Conservation (phyloP, 202 grass and related monocot genomes). For the Carex arenaria region DNA sequence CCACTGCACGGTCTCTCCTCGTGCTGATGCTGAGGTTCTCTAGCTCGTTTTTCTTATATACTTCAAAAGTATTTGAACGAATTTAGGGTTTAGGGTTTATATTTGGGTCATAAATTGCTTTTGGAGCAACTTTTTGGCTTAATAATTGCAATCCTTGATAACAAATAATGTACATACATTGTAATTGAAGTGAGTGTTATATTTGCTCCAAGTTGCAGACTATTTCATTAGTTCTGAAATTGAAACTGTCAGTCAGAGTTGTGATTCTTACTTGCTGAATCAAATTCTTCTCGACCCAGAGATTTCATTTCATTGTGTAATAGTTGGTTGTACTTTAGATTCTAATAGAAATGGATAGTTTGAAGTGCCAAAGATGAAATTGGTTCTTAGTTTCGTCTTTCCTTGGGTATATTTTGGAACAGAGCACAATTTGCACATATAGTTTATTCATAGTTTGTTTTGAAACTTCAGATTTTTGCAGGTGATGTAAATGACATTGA, state of each 20-base stretch:
- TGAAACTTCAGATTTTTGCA: background rate
- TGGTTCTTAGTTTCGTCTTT: background rate
- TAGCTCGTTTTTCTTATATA: background rate
- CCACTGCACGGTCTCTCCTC: conserved; percentile 20
- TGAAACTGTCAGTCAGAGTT: background rate
- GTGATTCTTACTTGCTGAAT: background rate
- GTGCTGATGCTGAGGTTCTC: conserved; percentile 19
- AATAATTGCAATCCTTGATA: background rate
- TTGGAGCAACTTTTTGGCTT: background rate
- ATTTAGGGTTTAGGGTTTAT: conserved; percentile 4
- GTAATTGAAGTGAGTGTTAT: background rate
- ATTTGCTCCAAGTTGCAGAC: background rate
- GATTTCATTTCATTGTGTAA: background rate
- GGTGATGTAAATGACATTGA: background rate
- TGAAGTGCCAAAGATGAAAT: background rate
- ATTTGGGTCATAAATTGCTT: background rate
- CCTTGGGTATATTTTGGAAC: background rate
- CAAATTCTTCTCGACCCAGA: background rate
- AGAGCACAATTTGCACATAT: background rate
- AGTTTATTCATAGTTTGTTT: background rate
- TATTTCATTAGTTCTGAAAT: background rate
- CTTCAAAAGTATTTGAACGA: background rate
- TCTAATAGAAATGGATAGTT: background rate
- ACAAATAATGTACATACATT: background rate
- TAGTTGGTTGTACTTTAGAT: background rate